phyloP scores from a whole-genome alignment of 441 rosid genomes.

The Adansonia madagascariensis region DNA sequence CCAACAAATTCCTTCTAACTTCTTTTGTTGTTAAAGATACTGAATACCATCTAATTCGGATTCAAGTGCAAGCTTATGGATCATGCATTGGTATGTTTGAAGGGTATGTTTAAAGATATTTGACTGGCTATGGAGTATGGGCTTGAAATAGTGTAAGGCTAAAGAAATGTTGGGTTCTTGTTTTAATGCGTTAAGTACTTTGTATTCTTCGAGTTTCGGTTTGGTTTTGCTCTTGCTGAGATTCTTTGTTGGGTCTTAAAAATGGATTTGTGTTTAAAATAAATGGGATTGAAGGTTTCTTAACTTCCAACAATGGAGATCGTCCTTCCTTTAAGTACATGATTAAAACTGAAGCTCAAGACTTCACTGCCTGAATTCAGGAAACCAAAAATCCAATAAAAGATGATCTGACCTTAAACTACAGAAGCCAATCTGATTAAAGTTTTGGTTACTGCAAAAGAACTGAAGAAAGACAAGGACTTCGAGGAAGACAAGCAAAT shows the following conservation, averaged over 20 bases:
- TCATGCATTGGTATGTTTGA: conserved; percentile 64
- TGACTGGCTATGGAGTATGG: conserved; percentile 50
- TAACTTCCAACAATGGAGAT: conserved; percentile 59
- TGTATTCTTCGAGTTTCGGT: conserved; percentile 43
- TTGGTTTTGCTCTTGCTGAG: conserved; percentile 33
- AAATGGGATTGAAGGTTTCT: conserved; percentile 59
- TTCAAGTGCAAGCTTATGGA: conserved; percentile 57
- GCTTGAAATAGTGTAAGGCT: conserved; percentile 67
- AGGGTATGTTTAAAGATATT: conserved; percentile 70
- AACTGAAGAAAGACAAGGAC: background rate
- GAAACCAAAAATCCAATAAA: conserved; percentile 2
- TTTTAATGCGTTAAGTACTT: conserved; percentile 51
- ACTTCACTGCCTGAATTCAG: conserved; percentile 9
- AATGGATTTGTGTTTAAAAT: conserved; percentile 55
- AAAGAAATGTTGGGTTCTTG: conserved; percentile 49
- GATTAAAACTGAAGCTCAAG: conserved; percentile 21
- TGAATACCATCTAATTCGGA: conserved; percentile 63
- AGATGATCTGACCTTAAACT: no score
- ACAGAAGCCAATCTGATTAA: background rate
- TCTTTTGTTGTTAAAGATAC: conserved; percentile 89
- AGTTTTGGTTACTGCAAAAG: background rate
- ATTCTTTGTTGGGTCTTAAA: conserved; percentile 31
- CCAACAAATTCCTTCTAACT: conserved; percentile 58
- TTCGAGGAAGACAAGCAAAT: no score
- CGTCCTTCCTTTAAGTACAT: conserved; percentile 73